Evolutionary conservation across 768 basidiomycete genomes (phyloP), one percentile per base, ranked within the genome.

Genomic region (Leccinum disarticulatum): DNA sequence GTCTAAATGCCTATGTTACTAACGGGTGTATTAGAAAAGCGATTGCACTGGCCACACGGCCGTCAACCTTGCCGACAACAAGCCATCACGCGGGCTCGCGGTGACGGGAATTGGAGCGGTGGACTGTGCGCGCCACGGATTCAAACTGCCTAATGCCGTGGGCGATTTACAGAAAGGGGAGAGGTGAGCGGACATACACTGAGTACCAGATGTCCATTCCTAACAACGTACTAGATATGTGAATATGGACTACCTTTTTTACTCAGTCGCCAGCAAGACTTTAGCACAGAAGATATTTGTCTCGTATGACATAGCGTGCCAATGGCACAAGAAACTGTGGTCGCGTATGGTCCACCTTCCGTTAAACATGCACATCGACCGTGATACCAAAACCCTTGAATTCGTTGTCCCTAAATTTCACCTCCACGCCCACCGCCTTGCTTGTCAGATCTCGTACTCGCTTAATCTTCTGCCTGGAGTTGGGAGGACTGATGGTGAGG

Each of bases 341-440:
- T 1, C n/a, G 5, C 17, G 19, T n/a, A 47, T 47, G 46, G n/a
- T 2, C 11, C 1, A 19, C 1, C n/a, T 47, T 19, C 46, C 46
- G 1, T 11, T 0, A 22, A 19, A 1, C 17, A 19, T n/a, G 46
- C 46, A 22, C 2, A 22, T 47, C n/a, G 5, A 47, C 22, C 46
- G 11, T 47, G 22, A 2, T 11, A 19, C 19, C n/a, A 47, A 47
- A 3, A 3, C 19, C n/a, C 17, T 47, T 2, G n/a, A n/a, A 22
- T 6, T 53, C 10, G 46, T 73, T 3, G 60, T 81, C 3, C 80
- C 77, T 0, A 74, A 74, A 43, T 78, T 77, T 56, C 80, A 81
- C 27, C 66, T 79, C 15, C 65, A 68, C 3, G 73, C 65, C 0
- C 79, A 81, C 52, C 62, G 65, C 1, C 28, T 63, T 0, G 27